phyloP scores from a whole-genome alignment of 495 filamentous ascomycete species.

The Hyaloscypha variabilis region DNA sequence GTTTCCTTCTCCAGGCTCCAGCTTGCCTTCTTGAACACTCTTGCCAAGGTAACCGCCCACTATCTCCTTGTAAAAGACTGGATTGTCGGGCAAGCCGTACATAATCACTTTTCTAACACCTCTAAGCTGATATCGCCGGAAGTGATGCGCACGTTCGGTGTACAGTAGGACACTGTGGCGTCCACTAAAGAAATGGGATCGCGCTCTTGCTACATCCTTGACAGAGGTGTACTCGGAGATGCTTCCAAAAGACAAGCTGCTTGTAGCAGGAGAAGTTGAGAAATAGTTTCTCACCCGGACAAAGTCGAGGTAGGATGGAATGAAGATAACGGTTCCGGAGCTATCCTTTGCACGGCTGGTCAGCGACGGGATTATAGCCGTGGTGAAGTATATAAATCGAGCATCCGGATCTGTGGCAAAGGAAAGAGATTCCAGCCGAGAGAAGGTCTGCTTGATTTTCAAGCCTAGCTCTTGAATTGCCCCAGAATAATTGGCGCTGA shows the following conservation, averaged over 20 bases:
- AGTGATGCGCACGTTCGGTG: slow-evolving; percentile 93
- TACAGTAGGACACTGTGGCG: slow-evolving; percentile 84
- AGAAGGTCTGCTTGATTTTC: slow-evolving; percentile 83
- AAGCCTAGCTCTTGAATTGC: slow-evolving; percentile 66
- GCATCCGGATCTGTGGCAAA: slow-evolving; percentile 78
- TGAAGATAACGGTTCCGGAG: slow-evolving; percentile 75
- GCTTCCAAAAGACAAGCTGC: slow-evolving; percentile 74
- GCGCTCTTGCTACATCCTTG: slow-evolving; percentile 75
- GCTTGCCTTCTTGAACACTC: slow-evolving; percentile 54
- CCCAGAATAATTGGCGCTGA: slow-evolving; percentile 66
- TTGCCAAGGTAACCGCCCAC: slow-evolving; percentile 67
- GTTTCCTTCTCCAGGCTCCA: slow-evolving; percentile 53
- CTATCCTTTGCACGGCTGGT: slow-evolving; percentile 54
- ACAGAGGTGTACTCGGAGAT: slow-evolving; percentile 86
- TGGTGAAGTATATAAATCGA: slow-evolving; percentile 90
- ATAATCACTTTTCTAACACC: slow-evolving; percentile 81
- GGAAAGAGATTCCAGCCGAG: slow-evolving; percentile 74
- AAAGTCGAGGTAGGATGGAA: slow-evolving; percentile 93
- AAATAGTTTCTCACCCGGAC: slow-evolving; percentile 91
- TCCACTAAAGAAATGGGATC: slow-evolving; percentile 84
- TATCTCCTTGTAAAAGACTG: slow-evolving; percentile 85
- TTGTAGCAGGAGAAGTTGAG: slow-evolving; percentile 67
- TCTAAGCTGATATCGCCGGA: slow-evolving; percentile 76
- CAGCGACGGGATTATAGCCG: slow-evolving; percentile 74
- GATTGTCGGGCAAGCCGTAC: slow-evolving; percentile 89